Evolutionary conservation across 73 alveolate genomes (phyloP).

Genomic region (Tetrahymena elliotti): DNA sequence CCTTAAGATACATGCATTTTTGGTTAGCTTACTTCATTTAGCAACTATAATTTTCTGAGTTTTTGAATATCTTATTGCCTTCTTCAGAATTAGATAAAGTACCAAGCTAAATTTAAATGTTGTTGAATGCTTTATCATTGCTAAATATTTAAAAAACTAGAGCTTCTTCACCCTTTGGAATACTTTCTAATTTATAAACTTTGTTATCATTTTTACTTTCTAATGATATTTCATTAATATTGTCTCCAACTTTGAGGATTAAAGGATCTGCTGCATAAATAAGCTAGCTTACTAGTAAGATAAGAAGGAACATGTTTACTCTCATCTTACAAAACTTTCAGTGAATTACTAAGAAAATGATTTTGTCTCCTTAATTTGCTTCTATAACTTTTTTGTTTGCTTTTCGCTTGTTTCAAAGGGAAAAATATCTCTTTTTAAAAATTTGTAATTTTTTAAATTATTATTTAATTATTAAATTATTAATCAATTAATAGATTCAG

Average conservation of each 20-base stretch:
- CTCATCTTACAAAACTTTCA: not conserved
- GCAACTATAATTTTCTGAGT: not conserved
- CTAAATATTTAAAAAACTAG: not conserved
- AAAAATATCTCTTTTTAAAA: not conserved
- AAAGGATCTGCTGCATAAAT: not conserved
- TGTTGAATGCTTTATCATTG: not conserved
- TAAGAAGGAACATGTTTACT: not conserved
- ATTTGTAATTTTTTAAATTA: not conserved
- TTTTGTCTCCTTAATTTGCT: not conserved
- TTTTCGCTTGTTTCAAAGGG: not conserved
- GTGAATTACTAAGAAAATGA: not conserved
- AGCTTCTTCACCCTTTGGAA: not conserved
- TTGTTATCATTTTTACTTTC: not conserved
- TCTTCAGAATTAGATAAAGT: not conserved
- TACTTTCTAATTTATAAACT: not conserved
- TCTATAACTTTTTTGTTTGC: not conserved
- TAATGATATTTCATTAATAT: not conserved
- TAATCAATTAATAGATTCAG: not conserved
- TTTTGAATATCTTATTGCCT: not conserved
- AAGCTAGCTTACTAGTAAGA: not conserved
- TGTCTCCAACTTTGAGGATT: not conserved
- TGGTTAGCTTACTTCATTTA: not conserved
- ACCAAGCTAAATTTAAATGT: not conserved
- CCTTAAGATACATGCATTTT: not conserved
- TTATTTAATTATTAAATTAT: not conserved